Percentiles rank a stretch among this genome's conserved stretches.
Evolutionary conservation across 768 basidiomycete genomes (phyloP).

Genomic region (Agrocybe chaxingu): DNA sequence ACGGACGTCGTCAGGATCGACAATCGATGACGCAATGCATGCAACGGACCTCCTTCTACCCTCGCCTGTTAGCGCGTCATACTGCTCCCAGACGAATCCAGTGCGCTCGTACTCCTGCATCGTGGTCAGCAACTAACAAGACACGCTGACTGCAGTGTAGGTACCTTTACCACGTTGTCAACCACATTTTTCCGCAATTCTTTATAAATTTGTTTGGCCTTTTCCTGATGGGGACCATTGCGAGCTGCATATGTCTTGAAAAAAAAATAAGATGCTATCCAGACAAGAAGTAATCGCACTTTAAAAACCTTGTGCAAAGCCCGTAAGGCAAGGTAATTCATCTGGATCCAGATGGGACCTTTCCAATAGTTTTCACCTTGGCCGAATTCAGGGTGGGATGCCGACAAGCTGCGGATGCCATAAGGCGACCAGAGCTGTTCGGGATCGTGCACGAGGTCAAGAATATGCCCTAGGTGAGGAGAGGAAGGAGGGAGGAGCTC

Average conservation of each 20-base stretch:
- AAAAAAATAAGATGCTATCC: not conserved
- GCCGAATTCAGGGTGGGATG: constrained; percentile 87
- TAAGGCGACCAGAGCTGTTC: constrained; percentile 89
- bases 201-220: constrained; percentile 74
- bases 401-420: constrained; percentile 85
- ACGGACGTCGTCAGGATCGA: constrained; percentile 1
- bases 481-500: constrained; percentile 76
- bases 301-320: constrained; percentile 68
- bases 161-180: constrained; percentile 69
- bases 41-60: constrained; percentile 75
- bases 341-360: constrained; percentile 95
- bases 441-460: constrained; percentile 78
- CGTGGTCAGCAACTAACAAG: not conserved
- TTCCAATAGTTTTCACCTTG: constrained; percentile 97
- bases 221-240: constrained; percentile 77
- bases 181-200: constrained; percentile 82
- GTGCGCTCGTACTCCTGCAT: constrained; percentile 85
- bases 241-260: constrained; percentile 70
- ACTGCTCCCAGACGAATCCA: constrained; percentile 98
- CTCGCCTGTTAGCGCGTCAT: constrained; percentile 79
- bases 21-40: constrained; percentile 4
- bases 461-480: constrained; percentile 74
- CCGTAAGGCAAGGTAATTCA: constrained; percentile 89
- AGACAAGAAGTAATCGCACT: not conserved
- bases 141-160: not conserved